Base-by-base conservation (phyloP, 2,329 filamentous ascomycete species). In the Erysiphe pulchra region DNA sequence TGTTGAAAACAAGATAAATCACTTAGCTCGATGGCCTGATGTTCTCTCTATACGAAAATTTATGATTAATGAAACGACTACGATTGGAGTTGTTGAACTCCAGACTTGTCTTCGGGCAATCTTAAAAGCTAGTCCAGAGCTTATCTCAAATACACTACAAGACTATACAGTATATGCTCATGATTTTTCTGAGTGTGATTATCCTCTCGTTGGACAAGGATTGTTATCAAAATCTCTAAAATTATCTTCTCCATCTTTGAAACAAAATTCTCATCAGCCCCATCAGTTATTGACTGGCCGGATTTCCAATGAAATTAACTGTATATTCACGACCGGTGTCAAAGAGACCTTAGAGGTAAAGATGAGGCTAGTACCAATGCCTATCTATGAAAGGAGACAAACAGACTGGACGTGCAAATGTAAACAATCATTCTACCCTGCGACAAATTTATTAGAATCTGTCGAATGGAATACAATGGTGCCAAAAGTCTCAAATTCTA, bases 91-190 rank as follows among this genome's bases (percentile, higher is more conserved):
- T 45, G 74, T 94, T 52, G 85, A 94, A 60, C 68, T 95, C 46
- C 78, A 78, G 53, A 78, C 79, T 50, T 95, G 90, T 61, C 73
- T 94, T 41, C 77, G 87, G 59, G 82, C 86, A 47, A 78, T 98
- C 48, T 65, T 67, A 20, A 65, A 73, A 47, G 72, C 69, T 64
- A 95, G 90, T 58, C 90, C 90, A 34, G 90, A 98, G 63, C 70
- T 98, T 41, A 66, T 85, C 42, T 73, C 74, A 57, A 67, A 79
- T 66, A 59, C 78, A 49, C 69, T 79, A 63, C 64, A 64, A 73
- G 61, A 98, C 63, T 98, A 90, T 63, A 90, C 85, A n/a, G 77
- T 98, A 47, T 98, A 98, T 62, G 85, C 87, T 30, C 83, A 84
- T 64, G 90, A 98, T 61, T 95, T 87, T 61, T 94, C 90, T 12